Evolutionary conservation across 1,284 basidiomycete genomes (phyloP).

Genomic region (Austropuccinia psidii): DNA sequence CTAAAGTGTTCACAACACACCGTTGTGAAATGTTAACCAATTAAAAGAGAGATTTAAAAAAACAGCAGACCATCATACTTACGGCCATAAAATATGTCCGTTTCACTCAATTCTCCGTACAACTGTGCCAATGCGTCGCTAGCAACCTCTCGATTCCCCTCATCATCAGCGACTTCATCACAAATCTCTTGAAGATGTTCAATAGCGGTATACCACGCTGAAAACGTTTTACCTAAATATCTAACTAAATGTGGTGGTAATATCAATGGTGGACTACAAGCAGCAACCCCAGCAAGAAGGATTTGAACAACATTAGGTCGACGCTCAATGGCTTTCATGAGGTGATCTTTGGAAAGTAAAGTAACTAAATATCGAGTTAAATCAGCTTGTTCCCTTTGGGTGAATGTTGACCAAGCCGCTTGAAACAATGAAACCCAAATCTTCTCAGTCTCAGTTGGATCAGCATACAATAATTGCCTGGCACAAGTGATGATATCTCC

Average conservation of each 20-base stretch:
- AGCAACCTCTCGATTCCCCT: conserved; percentile 69
- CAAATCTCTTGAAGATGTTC: conserved; percentile 61
- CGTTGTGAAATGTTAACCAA: background rate
- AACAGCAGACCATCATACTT: background rate
- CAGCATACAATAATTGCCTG: conserved; percentile 74
- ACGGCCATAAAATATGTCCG: conserved; percentile 90
- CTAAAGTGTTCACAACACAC: background rate
- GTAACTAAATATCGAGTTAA: conserved; percentile 83
- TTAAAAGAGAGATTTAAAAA: background rate
- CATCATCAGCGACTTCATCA: conserved; percentile 58
- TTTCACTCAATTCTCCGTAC: conserved; percentile 90
- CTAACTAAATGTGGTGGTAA: conserved; percentile 93
- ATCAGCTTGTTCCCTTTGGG: conserved; percentile 77
- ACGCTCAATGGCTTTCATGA: conserved; percentile 75
- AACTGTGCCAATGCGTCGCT: conserved; percentile 88
- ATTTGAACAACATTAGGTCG: conserved; percentile 95
- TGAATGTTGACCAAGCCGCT: conserved; percentile 77
- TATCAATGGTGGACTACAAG: conserved; percentile 75
- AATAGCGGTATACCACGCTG: conserved; percentile 89
- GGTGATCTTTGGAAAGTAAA: conserved; percentile 86
- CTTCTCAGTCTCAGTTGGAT: conserved; percentile 67
- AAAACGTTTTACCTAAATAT: conserved; percentile 91
- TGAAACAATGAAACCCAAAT: conserved; percentile 88
- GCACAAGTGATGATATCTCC: conserved; percentile 65
- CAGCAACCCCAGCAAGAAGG: conserved; percentile 71